Evolutionary conservation across 2,329 filamentous ascomycete species (phyloP).

Genomic region (Neodidymelliopsis sp.): DNA sequence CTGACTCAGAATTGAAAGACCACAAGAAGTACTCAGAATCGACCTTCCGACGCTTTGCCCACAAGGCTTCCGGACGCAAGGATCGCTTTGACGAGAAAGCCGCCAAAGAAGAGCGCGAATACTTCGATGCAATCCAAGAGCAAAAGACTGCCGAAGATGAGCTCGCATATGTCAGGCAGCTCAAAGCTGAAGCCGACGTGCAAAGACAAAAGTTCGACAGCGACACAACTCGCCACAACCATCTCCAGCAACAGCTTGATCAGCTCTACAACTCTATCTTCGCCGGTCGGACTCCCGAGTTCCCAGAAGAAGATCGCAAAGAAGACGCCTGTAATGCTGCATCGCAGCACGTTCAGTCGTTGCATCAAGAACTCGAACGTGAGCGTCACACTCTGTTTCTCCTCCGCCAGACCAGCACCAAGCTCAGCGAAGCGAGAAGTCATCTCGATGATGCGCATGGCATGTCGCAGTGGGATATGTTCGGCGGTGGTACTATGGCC

Average conservation of each 20-base stretch:
- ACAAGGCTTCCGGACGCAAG: conserved; percentile 41
- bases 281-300: conserved; percentile 40
- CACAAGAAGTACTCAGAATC: conserved; percentile 48
- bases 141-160: conserved; percentile 45
- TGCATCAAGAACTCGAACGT: conserved; percentile 32
- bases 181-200: conserved; percentile 35
- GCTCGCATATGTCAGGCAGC: conserved; percentile 33
- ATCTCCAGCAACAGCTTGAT: conserved; percentile 38
- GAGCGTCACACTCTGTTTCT: conserved; percentile 38
- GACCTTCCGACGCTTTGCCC: conserved; percentile 40
- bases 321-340: conserved; percentile 32
- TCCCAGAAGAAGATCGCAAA: conserved; percentile 42
- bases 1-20: conserved; percentile 35
- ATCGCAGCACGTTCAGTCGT: conserved; percentile 14
- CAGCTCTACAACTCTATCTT: conserved; percentile 44
- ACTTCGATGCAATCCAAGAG: conserved; percentile 44
- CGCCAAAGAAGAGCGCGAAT: conserved; percentile 46
- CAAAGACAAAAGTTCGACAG: conserved; percentile 23
- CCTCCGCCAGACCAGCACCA: conserved; percentile 29
- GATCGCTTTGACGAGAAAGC: conserved; percentile 42
- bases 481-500: conserved; percentile 57
- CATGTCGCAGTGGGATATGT: conserved; percentile 54
- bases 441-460: conserved; percentile 35
- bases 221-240: conserved; percentile 26
- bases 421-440: conserved; percentile 32